Conservation (phyloP, 805 yeast genomes). For the Brettanomyces sp. region DNA sequence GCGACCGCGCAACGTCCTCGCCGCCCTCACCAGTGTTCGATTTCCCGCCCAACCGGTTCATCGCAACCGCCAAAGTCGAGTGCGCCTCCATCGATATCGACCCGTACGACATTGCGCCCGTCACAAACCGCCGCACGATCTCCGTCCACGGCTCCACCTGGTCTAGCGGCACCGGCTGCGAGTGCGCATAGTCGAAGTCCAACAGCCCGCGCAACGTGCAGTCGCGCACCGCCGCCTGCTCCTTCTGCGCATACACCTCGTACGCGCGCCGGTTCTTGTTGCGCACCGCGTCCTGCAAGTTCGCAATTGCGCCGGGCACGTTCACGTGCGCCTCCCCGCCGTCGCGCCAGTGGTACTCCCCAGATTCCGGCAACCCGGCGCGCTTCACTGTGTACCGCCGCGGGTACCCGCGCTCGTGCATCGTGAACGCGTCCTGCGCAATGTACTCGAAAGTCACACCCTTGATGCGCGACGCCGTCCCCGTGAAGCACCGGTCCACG, state of each 20-base stretch:
- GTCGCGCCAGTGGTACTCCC: slow-evolving; percentile 98
- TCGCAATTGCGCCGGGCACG: slow-evolving; percentile 91
- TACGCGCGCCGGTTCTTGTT: slow-evolving; percentile 92
- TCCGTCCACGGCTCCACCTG: slow-evolving; percentile 99
- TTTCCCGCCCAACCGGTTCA: slow-evolving; percentile 96
- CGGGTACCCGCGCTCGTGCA: slow-evolving; percentile 92
- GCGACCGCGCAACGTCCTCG: slow-evolving; percentile 88
- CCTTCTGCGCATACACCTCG: slow-evolving; percentile 81
- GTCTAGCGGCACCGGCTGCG: slow-evolving; percentile 79
- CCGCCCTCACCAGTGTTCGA: slow-evolving; percentile 99
- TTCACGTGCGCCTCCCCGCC: slow-evolving; percentile 96
- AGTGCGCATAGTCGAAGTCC: slow-evolving; percentile 73
- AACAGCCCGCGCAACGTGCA: slow-evolving; percentile 92
- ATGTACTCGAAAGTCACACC: slow-evolving; percentile 94
- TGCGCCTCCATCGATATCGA: slow-evolving; percentile 98
- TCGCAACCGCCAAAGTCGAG: slow-evolving; percentile 94
- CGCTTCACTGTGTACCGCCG: slow-evolving; percentile 61
- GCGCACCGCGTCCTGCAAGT: slow-evolving; percentile 95
- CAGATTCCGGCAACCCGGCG: slow-evolving; percentile 79
- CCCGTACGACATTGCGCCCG: slow-evolving; percentile 99
- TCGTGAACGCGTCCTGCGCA: slow-evolving; percentile 91
- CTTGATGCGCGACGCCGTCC: slow-evolving; percentile 93
- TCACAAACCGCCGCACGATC: slow-evolving; percentile 90
- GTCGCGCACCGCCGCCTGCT: slow-evolving; percentile 81
- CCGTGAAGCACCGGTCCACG: slow-evolving; percentile 90